phyloP scores from a whole-genome alignment of 495 filamentous ascomycete genomes.

The Xylaria telfairii region DNA sequence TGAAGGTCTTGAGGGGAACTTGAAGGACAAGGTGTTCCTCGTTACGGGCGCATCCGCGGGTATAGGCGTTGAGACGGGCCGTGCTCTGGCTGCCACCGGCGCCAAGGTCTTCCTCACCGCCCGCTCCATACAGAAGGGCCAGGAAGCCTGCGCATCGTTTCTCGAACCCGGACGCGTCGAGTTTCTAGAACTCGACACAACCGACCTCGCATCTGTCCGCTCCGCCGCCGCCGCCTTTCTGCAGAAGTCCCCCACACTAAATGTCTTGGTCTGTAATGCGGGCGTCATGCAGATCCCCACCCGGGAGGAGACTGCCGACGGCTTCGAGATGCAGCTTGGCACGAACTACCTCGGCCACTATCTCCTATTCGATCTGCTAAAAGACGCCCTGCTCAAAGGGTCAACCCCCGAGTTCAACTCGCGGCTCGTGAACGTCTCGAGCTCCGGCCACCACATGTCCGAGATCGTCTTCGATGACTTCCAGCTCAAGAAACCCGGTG shows the following conservation, averaged over 20 bases:
- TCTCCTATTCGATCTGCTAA: conserved; percentile 55
- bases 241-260: conserved; percentile 24
- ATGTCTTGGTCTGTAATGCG: conserved; percentile 39
- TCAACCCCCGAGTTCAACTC: conserved; percentile 48
- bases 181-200: conserved; percentile 41
- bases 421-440: conserved; percentile 51
- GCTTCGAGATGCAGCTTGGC: conserved; percentile 53
- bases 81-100: conserved; percentile 54
- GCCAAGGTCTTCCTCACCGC: conserved; percentile 53
- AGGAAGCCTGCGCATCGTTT: conserved; percentile 33
- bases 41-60: conserved; percentile 60
- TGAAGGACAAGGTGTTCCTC: conserved; percentile 54
- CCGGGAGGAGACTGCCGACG: conserved; percentile 45
- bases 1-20: conserved; percentile 47
- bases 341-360: conserved; percentile 57
- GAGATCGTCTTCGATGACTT: conserved; percentile 24
- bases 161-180: conserved; percentile 35
- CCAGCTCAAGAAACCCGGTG: conserved; percentile 30
- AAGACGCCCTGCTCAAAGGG: conserved; percentile 43
- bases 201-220: conserved; percentile 31
- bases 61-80: conserved; percentile 59
- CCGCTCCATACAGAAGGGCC: conserved; percentile 47
- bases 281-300: conserved; percentile 49
- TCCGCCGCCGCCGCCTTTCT: conserved; percentile 34
- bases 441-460: conserved; percentile 43